Base-by-base conservation (phyloP, 441 rosid species). In the Iberis amara region DNA sequence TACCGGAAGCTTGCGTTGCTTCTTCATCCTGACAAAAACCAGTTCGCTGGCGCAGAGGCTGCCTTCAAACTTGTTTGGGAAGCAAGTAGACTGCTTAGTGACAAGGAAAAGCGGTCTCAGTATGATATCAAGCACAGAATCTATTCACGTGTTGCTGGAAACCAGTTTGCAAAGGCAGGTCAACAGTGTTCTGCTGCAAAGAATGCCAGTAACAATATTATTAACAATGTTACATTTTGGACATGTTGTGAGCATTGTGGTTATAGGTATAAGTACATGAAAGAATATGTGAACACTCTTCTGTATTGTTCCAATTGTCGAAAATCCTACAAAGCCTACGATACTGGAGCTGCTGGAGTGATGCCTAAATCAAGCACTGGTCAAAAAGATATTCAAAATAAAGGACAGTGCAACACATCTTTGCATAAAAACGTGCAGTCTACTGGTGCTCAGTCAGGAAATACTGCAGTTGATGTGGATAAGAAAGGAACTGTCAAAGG, bases 21-120 rank as follows among this genome's bases (percentile, higher is more conserved):
- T 43, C 84, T 82, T 54, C 90, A 82, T 66, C 86, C 86, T 1
- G 86, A 82, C 38, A 80, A 80, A 61, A 80, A 80, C 61, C 76
- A 78, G 47, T 68, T 76, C 43, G 8, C 76, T 7, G 86, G 86
- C 41, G 79, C 86, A 0, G 90, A 82, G 68, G 62, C 82, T 51
- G 90, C 90, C 65, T 82, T 82, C 54, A 78, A 79, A 68, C 39
- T 82, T 58, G 70, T 82, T 57, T 78, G 70, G 47, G 84, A 82
- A 71, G 90, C 86, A 14, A 54, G 55, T 33, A 65, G 64, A 52
- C 41, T 79, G 38, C 82, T 80, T 9, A 10, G 76, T 18, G 82
- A 82, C 63, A 71, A 59, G 47, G 62, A 26, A 3, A 71, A 59
- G 52, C 76, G 86, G 14, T 65, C 64, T 11, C 57, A 52, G 36